Percentiles rank a stretch among this genome's conserved stretches.
Conservation (phyloP, 2,329 filamentous ascomycete species). For the Calcarisporium arbuscula region DNA sequence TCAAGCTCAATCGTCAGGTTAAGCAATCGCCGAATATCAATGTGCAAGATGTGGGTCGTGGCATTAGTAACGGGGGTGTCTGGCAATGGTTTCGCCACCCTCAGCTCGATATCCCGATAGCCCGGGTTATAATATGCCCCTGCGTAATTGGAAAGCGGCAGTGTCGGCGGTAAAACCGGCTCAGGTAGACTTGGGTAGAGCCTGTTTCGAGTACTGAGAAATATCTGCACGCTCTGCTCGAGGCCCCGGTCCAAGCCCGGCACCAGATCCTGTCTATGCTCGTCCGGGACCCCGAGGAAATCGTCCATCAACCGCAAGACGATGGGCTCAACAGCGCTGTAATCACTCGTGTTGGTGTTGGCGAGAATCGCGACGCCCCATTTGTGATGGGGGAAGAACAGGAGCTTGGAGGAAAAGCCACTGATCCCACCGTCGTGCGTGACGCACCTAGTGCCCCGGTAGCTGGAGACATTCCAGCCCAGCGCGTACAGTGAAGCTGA, state of each 20-base stretch:
- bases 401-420: slow-evolving; percentile 11
- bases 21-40: neutral
- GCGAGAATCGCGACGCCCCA: slow-evolving; percentile 13
- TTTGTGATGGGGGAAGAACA: slow-evolving; percentile 14
- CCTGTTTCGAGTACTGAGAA: neutral
- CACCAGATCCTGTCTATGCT: slow-evolving; percentile 6
- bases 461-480: slow-evolving; percentile 12
- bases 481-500: slow-evolving; percentile 12
- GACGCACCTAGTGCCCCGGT: slow-evolving; percentile 11
- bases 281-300: slow-evolving; percentile 4
- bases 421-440: slow-evolving; percentile 12
- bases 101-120: slow-evolving; percentile 7
- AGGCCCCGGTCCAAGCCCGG: slow-evolving; percentile 1
- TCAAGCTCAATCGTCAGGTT: slow-evolving; percentile 7
- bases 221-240: neutral
- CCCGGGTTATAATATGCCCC: slow-evolving; percentile 25
- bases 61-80: neutral
- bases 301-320: slow-evolving; percentile 15
- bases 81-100: slow-evolving; percentile 2
- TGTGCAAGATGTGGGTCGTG: slow-evolving; percentile 5
- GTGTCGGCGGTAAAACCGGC: slow-evolving; percentile 26
- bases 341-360: slow-evolving; percentile 7
- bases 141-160: slow-evolving; percentile 38
- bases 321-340: slow-evolving; percentile 1
- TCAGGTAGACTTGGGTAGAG: slow-evolving; percentile 8